A percentile compares a stretch with the other conserved stretches of the same genome.
Conservation (phyloP, 805 yeast genomes). For the Ogataea nitratoaversa region DNA sequence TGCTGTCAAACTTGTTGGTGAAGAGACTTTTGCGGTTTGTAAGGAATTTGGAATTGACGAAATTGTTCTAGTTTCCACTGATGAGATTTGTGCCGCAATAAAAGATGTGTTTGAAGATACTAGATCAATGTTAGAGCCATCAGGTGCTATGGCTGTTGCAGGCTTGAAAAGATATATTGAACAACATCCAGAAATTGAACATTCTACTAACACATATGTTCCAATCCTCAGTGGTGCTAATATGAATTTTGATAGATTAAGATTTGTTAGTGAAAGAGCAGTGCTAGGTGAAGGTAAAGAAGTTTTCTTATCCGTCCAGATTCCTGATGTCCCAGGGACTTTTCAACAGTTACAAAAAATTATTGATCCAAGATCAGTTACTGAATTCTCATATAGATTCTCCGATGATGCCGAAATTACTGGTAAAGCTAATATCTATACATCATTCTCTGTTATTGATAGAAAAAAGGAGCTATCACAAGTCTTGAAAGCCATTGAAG, state of each 20-base stretch:
- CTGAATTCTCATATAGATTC: conserved; percentile 91
- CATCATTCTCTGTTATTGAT: conserved; percentile 81
- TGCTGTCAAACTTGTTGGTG: conserved; percentile 86
- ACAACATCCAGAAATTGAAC: conserved; percentile 66
- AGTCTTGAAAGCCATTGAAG: conserved; percentile 55
- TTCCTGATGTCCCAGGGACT: conserved; percentile 92
- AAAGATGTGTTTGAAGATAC: conserved; percentile 97
- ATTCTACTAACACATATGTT: conserved; percentile 64
- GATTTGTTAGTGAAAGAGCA: conserved; percentile 96
- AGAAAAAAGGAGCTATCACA: conserved; percentile 67
- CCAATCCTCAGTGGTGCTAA: conserved; percentile 95
- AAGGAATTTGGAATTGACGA: conserved; percentile 77
- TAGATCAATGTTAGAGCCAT: conserved; percentile 89
- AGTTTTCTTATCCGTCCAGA: conserved; percentile 82
- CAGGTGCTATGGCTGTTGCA: conserved; percentile 96
- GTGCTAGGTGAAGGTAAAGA: conserved; percentile 98
- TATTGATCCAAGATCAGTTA: conserved; percentile 83
- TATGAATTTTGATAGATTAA: conserved; percentile 93
- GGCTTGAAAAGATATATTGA: conserved; percentile 83
- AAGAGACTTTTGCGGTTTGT: conserved; percentile 83
- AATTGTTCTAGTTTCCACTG: conserved; percentile 78
- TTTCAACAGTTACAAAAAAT: conserved; percentile 72
- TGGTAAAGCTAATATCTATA: conserved; percentile 69
- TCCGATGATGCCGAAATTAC: conserved; percentile 38
- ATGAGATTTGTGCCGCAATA: conserved; percentile 93